Percentiles rank a stretch among this genome's conserved stretches.
Evolutionary conservation across 2,329 filamentous ascomycete species (phyloP).

Genomic region (Stagonosporopsis vannaccii): DNA sequence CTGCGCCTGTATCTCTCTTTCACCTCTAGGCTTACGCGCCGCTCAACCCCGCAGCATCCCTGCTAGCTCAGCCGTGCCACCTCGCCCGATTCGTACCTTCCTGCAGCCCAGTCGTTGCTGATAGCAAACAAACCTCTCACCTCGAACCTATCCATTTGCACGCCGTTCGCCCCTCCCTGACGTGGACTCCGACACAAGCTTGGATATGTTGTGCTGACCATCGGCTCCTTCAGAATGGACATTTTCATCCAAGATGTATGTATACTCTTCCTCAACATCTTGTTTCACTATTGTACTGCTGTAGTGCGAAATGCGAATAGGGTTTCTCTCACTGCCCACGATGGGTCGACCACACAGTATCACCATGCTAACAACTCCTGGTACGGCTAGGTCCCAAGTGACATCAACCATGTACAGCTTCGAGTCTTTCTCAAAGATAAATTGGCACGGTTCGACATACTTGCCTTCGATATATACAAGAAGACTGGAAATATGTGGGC

Average conservation of each 20-base stretch:
- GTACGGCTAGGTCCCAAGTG: slow-evolving; percentile 44
- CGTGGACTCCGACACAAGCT: background rate
- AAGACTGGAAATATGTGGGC: slow-evolving; percentile 45
- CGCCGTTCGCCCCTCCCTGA: background rate
- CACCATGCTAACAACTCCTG: background rate
- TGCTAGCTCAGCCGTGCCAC: slow-evolving; percentile 10
- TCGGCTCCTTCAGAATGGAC: slow-evolving; percentile 25
- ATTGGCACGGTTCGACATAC: slow-evolving; percentile 51
- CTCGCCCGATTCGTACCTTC: background rate
- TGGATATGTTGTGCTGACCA: background rate
- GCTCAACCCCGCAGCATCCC: slow-evolving; percentile 6
- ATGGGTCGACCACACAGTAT: too few species aligned
- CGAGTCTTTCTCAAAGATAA: slow-evolving; percentile 49
- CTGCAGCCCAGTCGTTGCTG: background rate
- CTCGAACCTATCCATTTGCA: background rate
- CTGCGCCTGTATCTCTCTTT: slow-evolving; percentile 1
- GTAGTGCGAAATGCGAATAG: background rate
- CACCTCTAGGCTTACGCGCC: slow-evolving; percentile 1
- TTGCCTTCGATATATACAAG: slow-evolving; percentile 56
- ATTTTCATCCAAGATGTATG: slow-evolving; percentile 35
- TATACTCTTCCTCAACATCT: background rate
- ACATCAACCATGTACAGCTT: slow-evolving; percentile 54
- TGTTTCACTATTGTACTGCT: background rate
- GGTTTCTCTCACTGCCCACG: too few species aligned
- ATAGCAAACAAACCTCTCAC: slow-evolving; percentile 7